These are phyloP conservation scores for Penicillium chermesinum DNA, from an alignment of 495 filamentous ascomycete species.

Conservation along the genomic window DNA sequence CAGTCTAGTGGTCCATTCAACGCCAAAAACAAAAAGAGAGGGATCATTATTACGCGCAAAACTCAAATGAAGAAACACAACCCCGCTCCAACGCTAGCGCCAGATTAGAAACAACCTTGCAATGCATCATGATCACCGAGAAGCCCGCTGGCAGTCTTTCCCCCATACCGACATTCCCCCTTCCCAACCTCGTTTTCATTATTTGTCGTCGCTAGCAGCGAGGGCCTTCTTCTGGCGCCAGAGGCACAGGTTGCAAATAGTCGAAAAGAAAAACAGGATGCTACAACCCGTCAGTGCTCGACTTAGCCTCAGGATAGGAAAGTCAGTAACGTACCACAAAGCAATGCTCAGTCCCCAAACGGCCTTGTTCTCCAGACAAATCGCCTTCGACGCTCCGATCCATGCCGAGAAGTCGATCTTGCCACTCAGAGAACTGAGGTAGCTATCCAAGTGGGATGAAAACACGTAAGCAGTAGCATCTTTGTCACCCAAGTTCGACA, in stretches of 20 bases:
- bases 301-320: background rate
- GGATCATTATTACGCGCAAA: background rate
- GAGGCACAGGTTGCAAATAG: slow-evolving; percentile 51
- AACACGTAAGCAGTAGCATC: slow-evolving; percentile 42
- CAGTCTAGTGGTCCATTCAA: background rate
- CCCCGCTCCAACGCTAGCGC: background rate
- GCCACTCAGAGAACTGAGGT: slow-evolving; percentile 35
- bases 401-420: slow-evolving; percentile 51
- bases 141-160: background rate
- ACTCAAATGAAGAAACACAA: background rate
- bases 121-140: background rate
- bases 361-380: slow-evolving; percentile 81
- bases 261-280: slow-evolving; percentile 66
- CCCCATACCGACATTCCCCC: background rate
- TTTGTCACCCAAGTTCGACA: slow-evolving; percentile 35
- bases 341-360: slow-evolving; percentile 87
- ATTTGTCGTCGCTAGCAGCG: slow-evolving; percentile 20
- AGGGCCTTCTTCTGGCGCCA: slow-evolving; percentile 51
- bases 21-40: background rate
- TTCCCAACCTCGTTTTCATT: background rate
- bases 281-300: slow-evolving; percentile 21
- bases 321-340: slow-evolving; percentile 50
- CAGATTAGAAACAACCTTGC: background rate
- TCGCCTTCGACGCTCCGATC: slow-evolving; percentile 60
- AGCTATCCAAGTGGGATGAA: slow-evolving; percentile 36